Base-by-base conservation (phyloP, 768 basidiomycete genomes). In the Rhizopogon roseolus region DNA sequence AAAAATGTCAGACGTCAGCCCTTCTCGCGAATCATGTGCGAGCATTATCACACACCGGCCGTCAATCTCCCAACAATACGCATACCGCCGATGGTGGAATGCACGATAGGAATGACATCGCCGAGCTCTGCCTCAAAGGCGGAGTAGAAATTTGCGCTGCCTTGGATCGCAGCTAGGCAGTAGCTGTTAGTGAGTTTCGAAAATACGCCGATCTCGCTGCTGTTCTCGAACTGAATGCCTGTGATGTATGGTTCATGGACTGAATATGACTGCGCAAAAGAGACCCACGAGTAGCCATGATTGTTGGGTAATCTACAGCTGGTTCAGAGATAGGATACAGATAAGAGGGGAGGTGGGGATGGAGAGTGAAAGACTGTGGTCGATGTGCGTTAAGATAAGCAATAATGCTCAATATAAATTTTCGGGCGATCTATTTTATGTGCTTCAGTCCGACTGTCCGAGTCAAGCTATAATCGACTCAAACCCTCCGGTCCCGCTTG, bases 111-210 rank as follows among this genome's bases (percentile, higher is more conserved):
- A 65, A 98, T 80, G 54, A 97, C 86, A 65, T 96, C 96, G 54
- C 84, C 84, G 38, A 95, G 84, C 65, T 98, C 95, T 60, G 86
- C 83, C 79, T 99, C 95, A 69, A 98, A 98, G 14, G 93, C 88
- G 25, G 94, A 97, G 79, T 95, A 96, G 65, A 99, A 99, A 75
- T 98, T 98, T 59, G 93, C 86, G 73, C 93, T 90, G 71, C 95
- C 90, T 69, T 93, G 88, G 66, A 98, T 82, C 58, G 94, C 93
- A 64, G 82, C 84, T 45, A 99, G 85, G 74, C 96, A 98, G 81
- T 97, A 99, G 66, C 86, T 90, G 79, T 99, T 98, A 65, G 96
- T 98, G 65, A 98, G 81, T 74, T 97, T 97, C 64, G 93, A 78
- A 74, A 98, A 99, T 41, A 99, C 96, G 63, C 96, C 96, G 63